Percentiles rank a stretch among this genome's conserved stretches.
These are phyloP conservation scores for Massarina eburnea DNA, from an alignment of 2,329 filamentous ascomycete species.

Conservation along the genomic window DNA sequence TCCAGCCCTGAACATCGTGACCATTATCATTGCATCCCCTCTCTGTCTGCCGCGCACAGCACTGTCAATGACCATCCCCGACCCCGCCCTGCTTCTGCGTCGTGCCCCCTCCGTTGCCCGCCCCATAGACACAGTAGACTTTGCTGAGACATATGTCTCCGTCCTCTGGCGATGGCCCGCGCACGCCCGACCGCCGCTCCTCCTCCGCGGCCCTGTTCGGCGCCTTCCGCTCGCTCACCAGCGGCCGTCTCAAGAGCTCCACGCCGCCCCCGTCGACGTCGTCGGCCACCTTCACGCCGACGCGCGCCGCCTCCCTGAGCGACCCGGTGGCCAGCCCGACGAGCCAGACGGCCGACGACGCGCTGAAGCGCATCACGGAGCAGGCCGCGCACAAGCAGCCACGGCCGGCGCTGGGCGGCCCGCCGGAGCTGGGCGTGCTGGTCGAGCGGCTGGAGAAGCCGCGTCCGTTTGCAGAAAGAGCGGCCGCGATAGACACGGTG, in stretches of 20 bases:
- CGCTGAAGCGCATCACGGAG: conserved; percentile 29
- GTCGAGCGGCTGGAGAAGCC: conserved; percentile 32
- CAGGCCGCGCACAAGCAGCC: conserved; percentile 18
- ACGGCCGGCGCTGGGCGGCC: conserved; percentile 36
- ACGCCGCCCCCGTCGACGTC: conserved; percentile 35
- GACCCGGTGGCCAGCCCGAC: conserved; percentile 23
- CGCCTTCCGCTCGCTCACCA: conserved; percentile 41
- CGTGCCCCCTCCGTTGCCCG: conserved; percentile 1
- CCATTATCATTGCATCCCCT: too few species aligned
- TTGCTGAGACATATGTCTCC: conserved; percentile 40
- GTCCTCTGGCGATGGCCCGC: conserved; percentile 35
- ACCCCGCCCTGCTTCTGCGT: conserved; percentile 3
- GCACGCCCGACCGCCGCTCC: conserved; percentile 42
- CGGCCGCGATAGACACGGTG: conserved; percentile 35
- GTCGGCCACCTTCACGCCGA: conserved; percentile 32
- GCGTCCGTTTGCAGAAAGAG: conserved; percentile 29
- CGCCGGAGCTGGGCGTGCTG: conserved; percentile 37
- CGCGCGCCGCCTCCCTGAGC: conserved; percentile 31
- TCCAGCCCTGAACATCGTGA: neutral
- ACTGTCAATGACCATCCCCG: neutral
- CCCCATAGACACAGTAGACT: conserved; percentile 9
- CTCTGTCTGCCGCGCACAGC: neutral
- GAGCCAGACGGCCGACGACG: conserved; percentile 25
- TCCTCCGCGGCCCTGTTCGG: conserved; percentile 42
- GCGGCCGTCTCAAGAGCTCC: conserved; percentile 37